A percentile compares a stretch with the other conserved stretches of the same genome.
Evolutionary conservation across 2,329 filamentous ascomycete genomes (phyloP).

Genomic region (Fusarium falciforme): DNA sequence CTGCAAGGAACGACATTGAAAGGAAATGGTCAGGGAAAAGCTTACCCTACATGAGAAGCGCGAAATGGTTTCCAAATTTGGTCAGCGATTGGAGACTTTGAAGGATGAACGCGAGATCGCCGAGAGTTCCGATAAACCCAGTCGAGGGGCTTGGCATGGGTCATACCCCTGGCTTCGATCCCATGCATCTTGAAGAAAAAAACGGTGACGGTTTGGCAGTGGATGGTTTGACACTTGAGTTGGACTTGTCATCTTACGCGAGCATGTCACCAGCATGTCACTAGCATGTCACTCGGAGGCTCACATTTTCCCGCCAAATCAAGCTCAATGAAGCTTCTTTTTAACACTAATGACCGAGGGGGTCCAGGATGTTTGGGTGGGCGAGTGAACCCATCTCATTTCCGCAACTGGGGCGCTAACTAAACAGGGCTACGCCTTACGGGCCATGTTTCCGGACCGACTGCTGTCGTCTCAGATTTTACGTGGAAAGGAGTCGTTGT

Average conservation of each 20-base stretch:
- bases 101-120: background rate
- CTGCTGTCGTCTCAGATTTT: background rate
- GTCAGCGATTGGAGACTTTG: background rate
- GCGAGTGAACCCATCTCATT: slow-evolving; percentile 23
- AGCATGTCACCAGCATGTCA: background rate
- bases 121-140: background rate
- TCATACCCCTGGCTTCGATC: background rate
- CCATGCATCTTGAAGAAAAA: background rate
- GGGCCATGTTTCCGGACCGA: background rate
- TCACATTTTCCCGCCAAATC: background rate
- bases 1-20: background rate
- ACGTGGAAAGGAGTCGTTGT: background rate
- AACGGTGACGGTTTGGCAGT: background rate
- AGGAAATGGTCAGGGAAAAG: background rate
- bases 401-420: slow-evolving; percentile 4
- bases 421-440: background rate
- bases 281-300: background rate
- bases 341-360: slow-evolving; percentile 14
- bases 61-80: background rate
- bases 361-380: background rate
- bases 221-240: background rate
- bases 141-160: background rate
- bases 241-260: background rate
- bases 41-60: background rate
- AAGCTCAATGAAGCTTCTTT: slow-evolving; percentile 27